Evolutionary conservation across 192 early-diverging fungal species (phyloP), one percentile per base, ranked within the genome.

Genomic region (Lobosporangium transversale): DNA sequence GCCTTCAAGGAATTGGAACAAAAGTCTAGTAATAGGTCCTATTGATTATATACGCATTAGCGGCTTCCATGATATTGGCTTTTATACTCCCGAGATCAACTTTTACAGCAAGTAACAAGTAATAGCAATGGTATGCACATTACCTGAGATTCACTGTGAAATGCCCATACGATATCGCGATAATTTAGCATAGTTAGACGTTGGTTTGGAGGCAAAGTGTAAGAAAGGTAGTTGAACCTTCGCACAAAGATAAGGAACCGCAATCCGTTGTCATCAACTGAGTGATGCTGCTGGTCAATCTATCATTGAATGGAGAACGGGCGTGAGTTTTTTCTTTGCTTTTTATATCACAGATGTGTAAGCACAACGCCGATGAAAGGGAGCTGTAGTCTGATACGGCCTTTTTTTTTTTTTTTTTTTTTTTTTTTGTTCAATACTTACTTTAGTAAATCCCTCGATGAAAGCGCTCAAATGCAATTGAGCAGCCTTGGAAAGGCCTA

Each of bases 131-230:
- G n/a, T n/a, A n/a, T n/a, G n/a, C n/a, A n/a, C n/a, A n/a, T n/a
- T 81, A 89, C 92, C 83, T 98, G 96, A 8, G 95, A 97, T 61
- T 94, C 91, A 80, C 92, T 95, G 67, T 93, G 93, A 32, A 90
- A 84, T 4, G 91, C 97, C 94, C 94, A 98, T 53, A 73, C 69
- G 54, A 89, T 88, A 58, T 97, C 96, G 35, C 94, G 81, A 43
- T 86, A 88, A 18, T 74, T 73, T 26, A 90, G 73, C 65, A 80
- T 86, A 2, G 52, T 60, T 9, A 69, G 51, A 2, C 83, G 79
- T 30, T 85, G 82, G 4, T 58, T 68, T n/a, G 78, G 73, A 53
- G 88, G 71, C 59, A 89, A 67, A 70, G 74, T 85, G 58, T 65
- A 80, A 30, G 81, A 87, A 54, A 81, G 75, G 61, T 74, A 94